Percentiles rank a stretch among this genome's conserved stretches.
Evolutionary conservation across 129 eudicot species (phyloP).

Genomic region (Lactuca saligna): DNA sequence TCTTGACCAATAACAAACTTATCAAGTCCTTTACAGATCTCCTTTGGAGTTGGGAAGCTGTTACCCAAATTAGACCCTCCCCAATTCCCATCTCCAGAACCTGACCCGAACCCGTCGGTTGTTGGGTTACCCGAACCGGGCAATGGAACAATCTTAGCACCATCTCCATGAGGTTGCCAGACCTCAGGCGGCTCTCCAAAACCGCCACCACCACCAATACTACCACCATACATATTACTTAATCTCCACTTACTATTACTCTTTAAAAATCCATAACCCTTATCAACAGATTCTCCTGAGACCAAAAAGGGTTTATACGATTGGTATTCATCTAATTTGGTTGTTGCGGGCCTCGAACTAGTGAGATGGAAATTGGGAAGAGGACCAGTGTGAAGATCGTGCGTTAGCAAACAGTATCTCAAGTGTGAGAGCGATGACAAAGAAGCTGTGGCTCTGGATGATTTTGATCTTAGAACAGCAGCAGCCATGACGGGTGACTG

Average conservation of each 20-base stretch:
- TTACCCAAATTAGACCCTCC: slow-evolving; percentile 86
- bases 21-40: slow-evolving; percentile 76
- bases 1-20: slow-evolving; percentile 77
- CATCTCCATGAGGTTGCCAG: slow-evolving; percentile 94
- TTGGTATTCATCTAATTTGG: slow-evolving; percentile 37
- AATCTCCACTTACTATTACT: slow-evolving; percentile 32
- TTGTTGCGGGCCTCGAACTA: not conserved
- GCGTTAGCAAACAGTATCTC: slow-evolving; percentile 44
- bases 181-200: slow-evolving; percentile 98
- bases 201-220: slow-evolving; percentile 5
- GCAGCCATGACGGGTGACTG: not conserved
- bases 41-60: slow-evolving; percentile 85
- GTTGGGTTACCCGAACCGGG: slow-evolving; percentile 38
- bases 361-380: slow-evolving; percentile 20
- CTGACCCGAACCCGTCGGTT: slow-evolving; percentile 50
- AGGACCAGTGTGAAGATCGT: slow-evolving; percentile 49
- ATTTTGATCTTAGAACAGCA: slow-evolving; percentile 13
- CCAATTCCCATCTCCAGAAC: slow-evolving; percentile 67
- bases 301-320: slow-evolving; percentile 50
- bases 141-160: slow-evolving; percentile 48
- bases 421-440: slow-evolving; percentile 51
- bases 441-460: slow-evolving; percentile 20
- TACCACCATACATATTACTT: slow-evolving; percentile 37
- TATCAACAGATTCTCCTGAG: slow-evolving; percentile 40
- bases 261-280: slow-evolving; percentile 23